Evolutionary conservation across 2,329 filamentous ascomycete species (phyloP).

Genomic region (Hypoxylon sp.): DNA sequence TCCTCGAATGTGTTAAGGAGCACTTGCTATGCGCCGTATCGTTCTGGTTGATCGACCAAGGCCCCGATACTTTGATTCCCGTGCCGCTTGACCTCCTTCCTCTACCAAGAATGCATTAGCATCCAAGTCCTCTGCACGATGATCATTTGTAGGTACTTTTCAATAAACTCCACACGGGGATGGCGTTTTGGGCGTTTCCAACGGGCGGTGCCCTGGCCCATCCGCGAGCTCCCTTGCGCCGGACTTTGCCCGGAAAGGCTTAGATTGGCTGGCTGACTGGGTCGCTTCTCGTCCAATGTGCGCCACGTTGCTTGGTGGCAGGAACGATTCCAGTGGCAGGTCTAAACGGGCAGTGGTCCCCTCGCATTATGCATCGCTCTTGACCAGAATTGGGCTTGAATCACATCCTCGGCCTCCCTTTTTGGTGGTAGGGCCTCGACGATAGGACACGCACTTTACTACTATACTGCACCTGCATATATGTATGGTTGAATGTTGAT

Average conservation of each 20-base stretch:
- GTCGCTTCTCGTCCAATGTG: conserved; percentile 41
- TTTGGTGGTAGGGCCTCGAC: conserved; percentile 22
- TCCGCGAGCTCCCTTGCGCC: conserved; percentile 41
- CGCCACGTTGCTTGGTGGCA: conserved; percentile 41
- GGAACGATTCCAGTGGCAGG: conserved; percentile 39
- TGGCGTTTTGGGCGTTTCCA: conserved; percentile 36
- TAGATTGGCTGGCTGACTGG: conserved; percentile 35
- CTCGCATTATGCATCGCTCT: conserved; percentile 43
- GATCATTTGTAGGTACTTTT: conserved; percentile 21
- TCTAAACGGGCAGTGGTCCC: conserved; percentile 45
- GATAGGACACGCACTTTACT: conserved; percentile 3
- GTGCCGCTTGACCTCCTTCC: neutral
- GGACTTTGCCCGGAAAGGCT: conserved; percentile 34
- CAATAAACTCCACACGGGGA: conserved; percentile 23
- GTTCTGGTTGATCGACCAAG: conserved; percentile 25
- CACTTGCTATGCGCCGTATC: conserved; percentile 14
- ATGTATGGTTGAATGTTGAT: conserved; percentile 5
- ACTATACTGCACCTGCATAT: conserved; percentile 11
- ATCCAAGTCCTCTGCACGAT: conserved; percentile 10
- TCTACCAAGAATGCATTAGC: neutral
- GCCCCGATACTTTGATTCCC: conserved; percentile 16
- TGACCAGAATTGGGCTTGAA: conserved; percentile 37
- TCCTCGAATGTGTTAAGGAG: conserved; percentile 20
- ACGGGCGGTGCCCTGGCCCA: conserved; percentile 30
- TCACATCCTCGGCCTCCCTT: conserved; percentile 41